Percentiles rank a stretch among this genome's conserved stretches.
These are phyloP conservation scores for Hanseniaspora thailandica DNA, from an alignment of 805 yeast species.

Conservation along the genomic window DNA sequence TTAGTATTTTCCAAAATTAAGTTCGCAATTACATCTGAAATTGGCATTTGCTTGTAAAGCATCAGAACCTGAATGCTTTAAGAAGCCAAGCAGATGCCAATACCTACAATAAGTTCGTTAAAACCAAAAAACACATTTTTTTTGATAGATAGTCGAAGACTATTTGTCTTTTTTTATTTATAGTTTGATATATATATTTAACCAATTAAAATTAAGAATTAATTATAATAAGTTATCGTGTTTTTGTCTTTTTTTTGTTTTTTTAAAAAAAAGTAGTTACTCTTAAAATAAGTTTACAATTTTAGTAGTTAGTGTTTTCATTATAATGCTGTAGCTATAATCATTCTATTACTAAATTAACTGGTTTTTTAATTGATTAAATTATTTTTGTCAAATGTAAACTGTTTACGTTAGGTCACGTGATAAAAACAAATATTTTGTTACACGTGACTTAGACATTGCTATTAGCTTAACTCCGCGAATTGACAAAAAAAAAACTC, in stretches of 20 bases:
- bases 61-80: background rate
- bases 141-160: too few relatives aligned
- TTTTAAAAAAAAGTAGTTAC: too few relatives aligned
- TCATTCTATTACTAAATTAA: too few relatives aligned
- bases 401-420: too few relatives aligned
- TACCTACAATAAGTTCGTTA: background rate
- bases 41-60: background rate
- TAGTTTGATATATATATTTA: background rate
- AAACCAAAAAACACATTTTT: background rate
- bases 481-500: too few relatives aligned
- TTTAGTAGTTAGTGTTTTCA: too few relatives aligned
- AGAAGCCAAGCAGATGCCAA: background rate
- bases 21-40: background rate
- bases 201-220: background rate
- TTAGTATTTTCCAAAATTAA: background rate
- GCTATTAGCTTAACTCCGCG: too few relatives aligned
- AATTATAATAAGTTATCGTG: background rate
- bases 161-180: background rate
- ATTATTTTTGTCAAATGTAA: background rate
- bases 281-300: too few relatives aligned
- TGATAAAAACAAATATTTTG: background rate
- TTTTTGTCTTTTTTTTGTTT: background rate
- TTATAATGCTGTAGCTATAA: too few relatives aligned
- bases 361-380: too few relatives aligned
- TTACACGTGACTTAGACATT: background rate